Conservation (phyloP, 2,329 filamentous ascomycete species). For the Neonectria neomacrospora region DNA sequence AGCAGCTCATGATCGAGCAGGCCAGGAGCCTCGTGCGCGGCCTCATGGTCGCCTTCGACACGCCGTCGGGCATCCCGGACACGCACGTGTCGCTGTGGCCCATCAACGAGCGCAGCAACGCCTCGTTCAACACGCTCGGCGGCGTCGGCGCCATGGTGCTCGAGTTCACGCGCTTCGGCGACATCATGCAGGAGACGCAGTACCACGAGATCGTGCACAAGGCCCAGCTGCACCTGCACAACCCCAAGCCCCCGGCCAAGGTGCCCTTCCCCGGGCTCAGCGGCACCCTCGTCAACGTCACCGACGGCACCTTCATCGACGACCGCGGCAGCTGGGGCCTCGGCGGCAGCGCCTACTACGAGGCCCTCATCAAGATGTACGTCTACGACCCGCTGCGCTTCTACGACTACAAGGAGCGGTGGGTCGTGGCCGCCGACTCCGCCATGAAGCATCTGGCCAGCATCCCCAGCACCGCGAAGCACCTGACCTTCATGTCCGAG, state of each 20-base stretch:
- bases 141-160: background rate
- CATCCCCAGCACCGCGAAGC: background rate
- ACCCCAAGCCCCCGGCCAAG: background rate
- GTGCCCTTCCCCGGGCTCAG: background rate
- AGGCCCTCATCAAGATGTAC: background rate
- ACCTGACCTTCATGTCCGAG: background rate
- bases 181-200: background rate
- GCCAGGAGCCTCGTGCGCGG: background rate
- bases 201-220: background rate
- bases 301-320: background rate
- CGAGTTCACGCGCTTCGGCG: slow-evolving; percentile 1
- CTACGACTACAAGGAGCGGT: background rate
- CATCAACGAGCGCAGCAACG: background rate
- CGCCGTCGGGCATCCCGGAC: background rate
- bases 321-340: background rate
- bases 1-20: background rate
- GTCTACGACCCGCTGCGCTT: background rate
- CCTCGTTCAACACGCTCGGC: background rate
- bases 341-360: background rate
- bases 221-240: background rate
- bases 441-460: background rate
- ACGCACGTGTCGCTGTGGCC: background rate
- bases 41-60: background rate
- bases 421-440: background rate
- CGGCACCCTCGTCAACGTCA: background rate